Evolutionary conservation across 2,329 filamentous ascomycete genomes (phyloP).

Genomic region (Aspergillus pseudoterreus): DNA sequence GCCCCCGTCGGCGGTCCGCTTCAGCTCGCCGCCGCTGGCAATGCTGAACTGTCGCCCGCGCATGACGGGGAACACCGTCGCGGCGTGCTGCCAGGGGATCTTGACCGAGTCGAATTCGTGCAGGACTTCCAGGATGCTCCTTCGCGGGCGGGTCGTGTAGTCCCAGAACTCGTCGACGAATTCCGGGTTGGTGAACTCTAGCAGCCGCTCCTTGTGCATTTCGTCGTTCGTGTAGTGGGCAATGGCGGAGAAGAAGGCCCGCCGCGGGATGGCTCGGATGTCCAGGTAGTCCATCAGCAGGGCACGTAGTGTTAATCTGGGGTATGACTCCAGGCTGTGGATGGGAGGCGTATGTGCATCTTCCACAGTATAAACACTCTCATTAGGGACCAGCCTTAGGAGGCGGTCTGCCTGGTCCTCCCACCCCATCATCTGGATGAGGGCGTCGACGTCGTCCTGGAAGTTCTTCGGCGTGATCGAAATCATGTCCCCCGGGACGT

Average conservation of each 20-base stretch:
- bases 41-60: constrained; percentile 94
- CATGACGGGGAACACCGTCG: constrained; percentile 73
- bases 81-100: constrained; percentile 69
- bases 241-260: constrained; percentile 78
- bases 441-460: constrained; percentile 68
- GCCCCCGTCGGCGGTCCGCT: constrained; percentile 30
- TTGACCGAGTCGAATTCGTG: constrained; percentile 83
- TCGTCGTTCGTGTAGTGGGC: constrained; percentile 69
- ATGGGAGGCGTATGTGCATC: constrained; percentile 27
- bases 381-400: constrained; percentile 50
- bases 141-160: constrained; percentile 84
- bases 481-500: constrained; percentile 72
- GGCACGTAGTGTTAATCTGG: constrained; percentile 61
- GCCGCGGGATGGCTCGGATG: constrained; percentile 81
- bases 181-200: constrained; percentile 76
- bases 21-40: constrained; percentile 63
- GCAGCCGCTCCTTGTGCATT: constrained; percentile 73
- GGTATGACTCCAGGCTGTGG: constrained; percentile 32
- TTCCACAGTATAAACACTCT: constrained; percentile 21
- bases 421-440: constrained; percentile 81
- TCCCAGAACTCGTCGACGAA: constrained; percentile 91
- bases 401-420: constrained; percentile 64
- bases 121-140: constrained; percentile 87
- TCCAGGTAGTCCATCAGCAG: constrained; percentile 82
- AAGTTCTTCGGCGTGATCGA: constrained; percentile 87